These are phyloP conservation scores for Pestalotiopsis sp. DNA, from an alignment of 2,329 filamentous ascomycete species.

Conservation along the genomic window DNA sequence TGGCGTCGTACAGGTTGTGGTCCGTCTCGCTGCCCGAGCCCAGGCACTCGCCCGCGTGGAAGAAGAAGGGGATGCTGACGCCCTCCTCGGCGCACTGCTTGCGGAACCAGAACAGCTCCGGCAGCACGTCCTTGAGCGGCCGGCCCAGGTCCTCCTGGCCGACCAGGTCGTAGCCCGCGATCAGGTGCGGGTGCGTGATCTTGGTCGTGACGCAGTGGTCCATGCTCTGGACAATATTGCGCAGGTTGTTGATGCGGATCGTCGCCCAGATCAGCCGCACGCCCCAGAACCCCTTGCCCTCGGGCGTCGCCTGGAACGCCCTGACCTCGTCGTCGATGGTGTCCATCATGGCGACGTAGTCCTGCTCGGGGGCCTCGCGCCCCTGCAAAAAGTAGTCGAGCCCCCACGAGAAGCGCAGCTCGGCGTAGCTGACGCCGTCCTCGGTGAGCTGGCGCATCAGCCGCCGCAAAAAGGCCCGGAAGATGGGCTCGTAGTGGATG, in stretches of 20 bases:
- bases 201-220: slow-evolving; percentile 85
- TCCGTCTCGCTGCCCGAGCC: slow-evolving; percentile 79
- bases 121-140: slow-evolving; percentile 75
- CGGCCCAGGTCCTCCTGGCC: slow-evolving; percentile 84
- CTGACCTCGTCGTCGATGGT: slow-evolving; percentile 79
- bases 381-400: slow-evolving; percentile 70
- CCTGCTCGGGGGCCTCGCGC: slow-evolving; percentile 66
- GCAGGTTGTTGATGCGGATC: slow-evolving; percentile 65
- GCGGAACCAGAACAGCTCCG: slow-evolving; percentile 91
- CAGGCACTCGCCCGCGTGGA: slow-evolving; percentile 89
- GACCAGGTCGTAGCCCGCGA: slow-evolving; percentile 88
- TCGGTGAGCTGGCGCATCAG: slow-evolving; percentile 73
- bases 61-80: slow-evolving; percentile 90
- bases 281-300: slow-evolving; percentile 82
- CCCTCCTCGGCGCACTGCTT: slow-evolving; percentile 79
- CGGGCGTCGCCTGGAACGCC: slow-evolving; percentile 71
- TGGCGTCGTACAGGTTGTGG: slow-evolving; percentile 77
- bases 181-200: slow-evolving; percentile 73
- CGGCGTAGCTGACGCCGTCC: slow-evolving; percentile 85
- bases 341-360: slow-evolving; percentile 71
- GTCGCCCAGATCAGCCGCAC: slow-evolving; percentile 84
- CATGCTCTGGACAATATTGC: slow-evolving; percentile 77
- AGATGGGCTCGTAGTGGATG: slow-evolving; percentile 89
- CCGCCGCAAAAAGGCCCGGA: slow-evolving; percentile 72
- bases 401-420: slow-evolving; percentile 75